Base-by-base conservation (phyloP, 768 basidiomycete species). In the Russula vinacea region DNA sequence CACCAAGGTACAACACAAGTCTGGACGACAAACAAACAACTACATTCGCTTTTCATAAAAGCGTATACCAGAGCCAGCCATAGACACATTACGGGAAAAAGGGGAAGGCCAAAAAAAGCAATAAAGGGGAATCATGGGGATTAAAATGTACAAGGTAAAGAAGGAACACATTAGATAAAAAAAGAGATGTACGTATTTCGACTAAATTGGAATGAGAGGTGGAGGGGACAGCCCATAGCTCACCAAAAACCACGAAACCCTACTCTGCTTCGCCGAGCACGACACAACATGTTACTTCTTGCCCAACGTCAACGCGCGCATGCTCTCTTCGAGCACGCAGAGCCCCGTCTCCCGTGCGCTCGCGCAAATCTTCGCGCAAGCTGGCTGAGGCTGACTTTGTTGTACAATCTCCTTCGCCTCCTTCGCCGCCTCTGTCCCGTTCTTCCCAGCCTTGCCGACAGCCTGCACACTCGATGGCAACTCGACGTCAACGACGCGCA, bases 401-500 rank as follows among this genome's bases (percentile, higher is more conserved):
- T 14, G 32, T n/a, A n/a, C 9, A 40, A 47, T 35, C 47, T 62
- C 62, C 42, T 49, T 49, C 24, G 26, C 24, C 14, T 50, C 26
- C 45, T 47, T 47, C 9, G n/a, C 45, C 32, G 39, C 39, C 37
- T 64, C 62, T 26, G 44, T 50, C 14, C 32, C 47, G 9, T 39
- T 57, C 58, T 57, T 55, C 40, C 19, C 56, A n/a, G 65, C 9
- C 35, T 35, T 35, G 29, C 29, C 29, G 35, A 35, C 35, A 35
- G 35, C 35, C 8, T 35, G 35, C 35, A 10, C 35, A 35, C 10
- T 35, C 17, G 56, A 59, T 16, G 54, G 22, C 24, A 74, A 74
- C 53, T 90, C 89, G 64, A 93, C 79, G 73, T 92, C 90, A 69
- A 94, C 90, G 58, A 93, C 83, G 50, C 81, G 78, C 65, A 93